Conservation (phyloP, 345 rosid species). For the Lenwebbia sp. region DNA sequence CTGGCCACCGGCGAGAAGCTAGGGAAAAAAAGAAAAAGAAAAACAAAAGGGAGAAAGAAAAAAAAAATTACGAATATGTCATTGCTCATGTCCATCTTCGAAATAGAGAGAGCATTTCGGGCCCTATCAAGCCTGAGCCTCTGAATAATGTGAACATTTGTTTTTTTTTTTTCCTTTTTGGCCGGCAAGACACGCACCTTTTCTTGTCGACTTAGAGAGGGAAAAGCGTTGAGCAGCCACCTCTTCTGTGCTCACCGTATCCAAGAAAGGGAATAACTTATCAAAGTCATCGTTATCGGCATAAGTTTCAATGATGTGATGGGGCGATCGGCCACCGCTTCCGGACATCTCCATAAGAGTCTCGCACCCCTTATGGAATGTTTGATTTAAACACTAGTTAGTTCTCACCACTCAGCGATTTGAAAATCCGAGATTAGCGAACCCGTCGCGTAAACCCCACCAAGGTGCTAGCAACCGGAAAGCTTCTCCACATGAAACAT, state of each 20-base stretch:
- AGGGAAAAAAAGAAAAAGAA: too few species aligned
- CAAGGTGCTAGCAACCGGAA: background rate
- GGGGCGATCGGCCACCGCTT: background rate
- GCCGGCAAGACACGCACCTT: background rate
- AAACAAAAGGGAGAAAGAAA: too few species aligned
- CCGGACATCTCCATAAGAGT: fast-evolving
- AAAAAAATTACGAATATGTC: too few species aligned
- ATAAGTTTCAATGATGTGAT: background rate
- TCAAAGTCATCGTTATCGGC: too few species aligned
- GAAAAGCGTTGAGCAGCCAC: background rate
- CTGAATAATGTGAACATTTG: background rate
- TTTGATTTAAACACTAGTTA: background rate
- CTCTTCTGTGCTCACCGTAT: background rate
- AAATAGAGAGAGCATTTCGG: too few species aligned
- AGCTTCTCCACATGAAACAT: background rate
- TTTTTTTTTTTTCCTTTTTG: background rate
- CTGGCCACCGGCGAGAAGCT: too few species aligned
- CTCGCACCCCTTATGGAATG: fast-evolving
- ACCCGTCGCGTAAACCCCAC: background rate
- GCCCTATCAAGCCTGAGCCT: too few species aligned
- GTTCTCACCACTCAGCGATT: fast-evolving
- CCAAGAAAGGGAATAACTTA: background rate
- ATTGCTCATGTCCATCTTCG: too few species aligned
- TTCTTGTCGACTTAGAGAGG: background rate
- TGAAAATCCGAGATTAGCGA: background rate